Percentiles rank a stretch among this genome's conserved stretches.
phyloP scores from a whole-genome alignment of 352 stramenopile species.

The Globisporangium polare region DNA sequence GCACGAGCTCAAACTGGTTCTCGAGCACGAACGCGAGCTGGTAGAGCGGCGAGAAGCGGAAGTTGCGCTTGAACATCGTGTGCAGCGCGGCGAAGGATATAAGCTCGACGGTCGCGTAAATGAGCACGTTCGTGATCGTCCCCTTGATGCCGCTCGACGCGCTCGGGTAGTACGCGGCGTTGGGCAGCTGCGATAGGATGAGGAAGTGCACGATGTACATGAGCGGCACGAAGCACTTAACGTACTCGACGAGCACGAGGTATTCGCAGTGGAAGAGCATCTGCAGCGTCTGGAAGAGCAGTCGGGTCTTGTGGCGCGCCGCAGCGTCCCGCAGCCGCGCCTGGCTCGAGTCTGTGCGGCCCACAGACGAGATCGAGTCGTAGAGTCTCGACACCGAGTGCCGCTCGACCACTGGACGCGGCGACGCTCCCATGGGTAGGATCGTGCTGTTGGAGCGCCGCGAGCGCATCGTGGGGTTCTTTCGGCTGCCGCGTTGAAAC shows the following conservation, averaged over 20 bases:
- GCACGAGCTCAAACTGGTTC: slow-evolving; percentile 6
- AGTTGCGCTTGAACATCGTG: slow-evolving; percentile 9
- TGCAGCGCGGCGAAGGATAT: not conserved
- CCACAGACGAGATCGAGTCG: not conserved
- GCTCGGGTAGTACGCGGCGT: slow-evolving; percentile 13
- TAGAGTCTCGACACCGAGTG: slow-evolving; percentile 3
- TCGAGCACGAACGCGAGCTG: slow-evolving; percentile 11
- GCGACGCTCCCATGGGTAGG: not conserved
- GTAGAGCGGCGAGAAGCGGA: slow-evolving; percentile 8
- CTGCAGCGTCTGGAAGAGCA: slow-evolving; percentile 9
- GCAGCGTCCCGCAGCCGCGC: not conserved
- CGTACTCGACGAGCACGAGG: slow-evolving; percentile 23
- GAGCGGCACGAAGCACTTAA: slow-evolving; percentile 20
- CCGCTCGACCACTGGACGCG: not conserved
- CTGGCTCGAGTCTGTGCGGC: not conserved
- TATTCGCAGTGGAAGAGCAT: slow-evolving; percentile 22
- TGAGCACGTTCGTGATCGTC: not conserved
- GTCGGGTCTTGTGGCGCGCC: not conserved
- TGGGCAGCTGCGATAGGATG: slow-evolving; percentile 12
- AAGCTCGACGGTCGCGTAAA: slow-evolving; percentile 1
- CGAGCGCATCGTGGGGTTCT: not conserved
- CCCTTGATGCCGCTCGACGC: not conserved
- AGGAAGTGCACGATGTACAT: slow-evolving; percentile 14
- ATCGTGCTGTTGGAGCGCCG: not conserved
- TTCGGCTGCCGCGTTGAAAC: not conserved